Base-by-base conservation (phyloP, 208 protist species). In the Wallacemonas rigidus region DNA sequence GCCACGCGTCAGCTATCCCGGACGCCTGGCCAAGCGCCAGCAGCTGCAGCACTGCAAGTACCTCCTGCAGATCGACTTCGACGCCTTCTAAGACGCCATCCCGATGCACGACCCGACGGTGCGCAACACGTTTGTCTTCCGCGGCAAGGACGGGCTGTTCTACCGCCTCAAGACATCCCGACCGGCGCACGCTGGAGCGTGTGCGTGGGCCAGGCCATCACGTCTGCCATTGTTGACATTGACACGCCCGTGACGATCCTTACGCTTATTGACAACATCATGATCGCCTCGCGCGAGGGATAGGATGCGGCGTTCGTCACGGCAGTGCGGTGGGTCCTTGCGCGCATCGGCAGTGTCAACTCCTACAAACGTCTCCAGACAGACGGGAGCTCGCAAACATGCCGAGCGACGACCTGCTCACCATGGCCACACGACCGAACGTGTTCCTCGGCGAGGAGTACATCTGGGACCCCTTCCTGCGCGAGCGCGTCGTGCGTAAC, bases 371-470 rank as follows among this genome's bases (percentile, higher is more conserved):
- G 5, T 74, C 72, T 14, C 77, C 77, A 5, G 7, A 14, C 12
- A 51, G 68, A 2, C 73, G 79, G 68, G 35, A 55, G n/a, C 43
- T 82, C 39, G 45, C 67, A n/a, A 35, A 12, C 2, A 4, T 40
- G 62, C 60, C 64, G 45, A 65, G 72, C 58, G 51, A 69, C 43
- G 67, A 70, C 38, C 58, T 77, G 17, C 67, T 77, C 35, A 7
- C 14, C 4, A 36, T 58, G 3, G 67, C 56, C 4, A 2, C 17
- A 15, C 50, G 41, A 58, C n/a, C 58, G 17, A 69, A 39, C 14
- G 68, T 82, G 1, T 75, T 79, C 58, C 72, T 82, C n/a, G 72
- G 77, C 6, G 72, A 81, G 67, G 77, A 71, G 68, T 81, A 74
- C 67, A 55, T 15, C 51, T 76, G 67, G 77, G 41, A 3, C 11